Evolutionary conservation across 768 basidiomycete genomes (phyloP).

Genomic region (Mycena epipterygia): DNA sequence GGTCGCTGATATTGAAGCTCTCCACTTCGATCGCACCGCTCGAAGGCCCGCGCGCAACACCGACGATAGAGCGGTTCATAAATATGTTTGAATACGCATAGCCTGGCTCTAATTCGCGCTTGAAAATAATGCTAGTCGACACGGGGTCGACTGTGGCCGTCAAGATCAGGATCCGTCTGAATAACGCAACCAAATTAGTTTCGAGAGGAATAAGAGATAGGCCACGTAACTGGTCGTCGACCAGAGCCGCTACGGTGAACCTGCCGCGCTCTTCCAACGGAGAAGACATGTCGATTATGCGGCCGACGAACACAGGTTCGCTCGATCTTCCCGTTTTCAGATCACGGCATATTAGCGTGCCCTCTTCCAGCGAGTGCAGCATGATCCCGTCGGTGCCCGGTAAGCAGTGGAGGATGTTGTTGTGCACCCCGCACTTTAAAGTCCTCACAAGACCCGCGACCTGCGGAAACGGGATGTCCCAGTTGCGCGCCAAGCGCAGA

Average conservation of each 20-base stretch:
- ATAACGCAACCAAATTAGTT: background rate
- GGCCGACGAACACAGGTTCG: conserved; percentile 6
- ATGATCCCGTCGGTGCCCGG: conserved; percentile 24
- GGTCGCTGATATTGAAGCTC: conserved; percentile 13
- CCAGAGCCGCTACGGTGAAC: background rate
- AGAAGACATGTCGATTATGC: conserved; percentile 12
- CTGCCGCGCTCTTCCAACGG: conserved; percentile 18
- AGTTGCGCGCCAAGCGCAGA: conserved; percentile 47
- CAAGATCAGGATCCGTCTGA: background rate
- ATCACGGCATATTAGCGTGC: conserved; percentile 23
- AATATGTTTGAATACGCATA: background rate
- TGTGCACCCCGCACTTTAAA: conserved; percentile 16
- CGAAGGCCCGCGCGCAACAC: background rate
- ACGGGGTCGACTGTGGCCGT: background rate
- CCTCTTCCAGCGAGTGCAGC: conserved; percentile 3
- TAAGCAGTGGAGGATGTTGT: conserved; percentile 10
- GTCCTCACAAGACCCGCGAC: conserved; percentile 37
- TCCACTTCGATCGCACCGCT: conserved; percentile 16
- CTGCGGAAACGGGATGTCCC: conserved; percentile 38
- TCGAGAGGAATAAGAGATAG: background rate
- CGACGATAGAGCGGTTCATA: conserved; percentile 9
- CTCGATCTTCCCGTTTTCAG: conserved; percentile 2
- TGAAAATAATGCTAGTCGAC: background rate
- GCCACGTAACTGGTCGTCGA: background rate
- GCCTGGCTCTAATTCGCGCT: background rate